Percentiles rank a stretch among this genome's conserved stretches.
phyloP scores from a whole-genome alignment of 2,329 filamentous ascomycete genomes.

The Orbilia ellipsospora region DNA sequence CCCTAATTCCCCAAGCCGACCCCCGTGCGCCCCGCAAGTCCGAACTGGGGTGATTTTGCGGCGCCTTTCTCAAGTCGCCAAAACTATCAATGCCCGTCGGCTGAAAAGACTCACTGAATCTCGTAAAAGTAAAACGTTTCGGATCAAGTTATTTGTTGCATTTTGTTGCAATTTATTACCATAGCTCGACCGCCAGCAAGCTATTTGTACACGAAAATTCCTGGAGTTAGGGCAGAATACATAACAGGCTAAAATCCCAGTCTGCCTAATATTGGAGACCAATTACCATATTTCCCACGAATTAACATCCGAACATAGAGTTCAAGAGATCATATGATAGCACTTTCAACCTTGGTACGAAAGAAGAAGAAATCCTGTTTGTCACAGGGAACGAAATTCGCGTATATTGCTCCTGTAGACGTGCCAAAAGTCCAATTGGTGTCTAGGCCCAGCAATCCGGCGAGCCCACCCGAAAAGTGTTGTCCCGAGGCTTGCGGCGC shows the following conservation, averaged over 20 bases:
- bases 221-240: constrained; percentile 12
- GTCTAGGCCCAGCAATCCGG: too few relatives aligned
- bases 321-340: constrained; percentile 34
- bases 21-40: constrained; percentile 31
- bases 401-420: too few relatives aligned
- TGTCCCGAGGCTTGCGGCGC: too few relatives aligned
- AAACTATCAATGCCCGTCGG: constrained; percentile 21
- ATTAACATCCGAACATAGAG: constrained; percentile 20
- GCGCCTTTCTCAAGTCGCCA: constrained; percentile 29
- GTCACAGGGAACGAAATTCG: too few relatives aligned
- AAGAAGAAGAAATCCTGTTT: too few relatives aligned
- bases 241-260: constrained; percentile 44
- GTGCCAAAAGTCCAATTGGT: too few relatives aligned
- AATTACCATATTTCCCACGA: constrained; percentile 50
- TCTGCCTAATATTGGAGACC: constrained; percentile 31
- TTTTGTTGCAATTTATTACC: constrained; percentile 48
- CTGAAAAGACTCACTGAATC: constrained; percentile 34
- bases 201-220: too few relatives aligned
- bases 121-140: constrained; percentile 29
- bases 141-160: constrained; percentile 50
- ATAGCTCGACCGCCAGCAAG: too few relatives aligned
- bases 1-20: constrained; percentile 52
- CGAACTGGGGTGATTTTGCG: constrained; percentile 28
- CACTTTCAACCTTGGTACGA: too few relatives aligned
- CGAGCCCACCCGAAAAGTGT: too few relatives aligned